phyloP scores from a whole-genome alignment of 2,329 filamentous ascomycete species.

The Pestalotiopsis sp. region DNA sequence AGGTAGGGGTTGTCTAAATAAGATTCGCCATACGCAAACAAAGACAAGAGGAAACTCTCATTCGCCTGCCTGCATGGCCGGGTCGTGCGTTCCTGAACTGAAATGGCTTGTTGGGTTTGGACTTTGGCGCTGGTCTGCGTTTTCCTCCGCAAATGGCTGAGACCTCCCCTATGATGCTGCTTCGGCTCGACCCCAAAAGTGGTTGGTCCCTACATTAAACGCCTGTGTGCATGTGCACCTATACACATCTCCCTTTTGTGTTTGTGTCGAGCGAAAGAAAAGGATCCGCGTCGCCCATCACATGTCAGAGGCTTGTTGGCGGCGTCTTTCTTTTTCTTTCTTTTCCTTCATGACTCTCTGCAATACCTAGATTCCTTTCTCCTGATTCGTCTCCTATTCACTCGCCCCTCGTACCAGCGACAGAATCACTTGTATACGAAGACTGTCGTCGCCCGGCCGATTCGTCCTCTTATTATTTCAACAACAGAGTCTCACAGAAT shows the following conservation, averaged over 20 bases:
- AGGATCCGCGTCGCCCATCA: neutral
- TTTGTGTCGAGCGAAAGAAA: neutral
- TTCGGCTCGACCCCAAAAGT: neutral
- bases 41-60: neutral
- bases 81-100: neutral
- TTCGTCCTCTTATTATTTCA: neutral
- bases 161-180: neutral
- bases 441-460: neutral
- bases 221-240: neutral
- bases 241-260: neutral
- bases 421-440: neutral
- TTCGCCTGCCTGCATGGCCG: neutral
- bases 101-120: neutral
- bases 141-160: neutral
- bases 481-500: neutral
- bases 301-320: conserved; percentile 1
- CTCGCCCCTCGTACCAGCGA: neutral
- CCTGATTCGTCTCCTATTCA: neutral
- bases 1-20: neutral
- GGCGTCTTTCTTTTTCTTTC: neutral
- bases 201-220: neutral
- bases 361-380: neutral
- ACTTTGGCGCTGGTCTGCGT: neutral
- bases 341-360: neutral
- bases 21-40: neutral